These are phyloP conservation scores for Bacterosira constricta DNA, from an alignment of 108 stramenopile species.

Conservation along the genomic window DNA sequence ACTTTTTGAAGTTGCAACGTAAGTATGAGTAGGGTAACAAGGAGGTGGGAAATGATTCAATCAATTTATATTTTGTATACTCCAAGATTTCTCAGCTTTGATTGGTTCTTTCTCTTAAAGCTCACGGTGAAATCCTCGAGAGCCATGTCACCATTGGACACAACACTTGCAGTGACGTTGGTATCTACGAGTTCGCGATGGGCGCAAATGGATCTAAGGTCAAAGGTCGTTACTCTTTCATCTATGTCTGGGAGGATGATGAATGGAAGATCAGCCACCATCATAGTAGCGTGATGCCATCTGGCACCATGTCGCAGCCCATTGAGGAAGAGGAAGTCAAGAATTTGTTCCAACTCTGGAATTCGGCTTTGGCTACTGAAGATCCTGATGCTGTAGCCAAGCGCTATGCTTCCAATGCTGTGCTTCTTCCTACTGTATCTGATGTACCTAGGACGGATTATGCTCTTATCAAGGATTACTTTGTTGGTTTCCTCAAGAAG, in stretches of 20 bases:
- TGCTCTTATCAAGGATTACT: constrained; percentile 32
- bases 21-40: neutral
- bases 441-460: constrained; percentile 39
- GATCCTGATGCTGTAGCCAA: constrained; percentile 34
- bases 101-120: neutral
- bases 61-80: neutral
- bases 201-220: constrained; percentile 49
- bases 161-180: constrained; percentile 63
- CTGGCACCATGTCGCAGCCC: constrained; percentile 38
- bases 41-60: neutral
- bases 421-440: constrained; percentile 50
- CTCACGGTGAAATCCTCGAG: constrained; percentile 60
- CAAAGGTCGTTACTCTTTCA: constrained; percentile 62
- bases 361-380: constrained; percentile 41
- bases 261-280: constrained; percentile 76
- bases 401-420: constrained; percentile 27
- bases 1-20: constrained; percentile 59
- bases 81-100: too few species aligned
- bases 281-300: constrained; percentile 58
- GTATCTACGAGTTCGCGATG: constrained; percentile 69
- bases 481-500: constrained; percentile 25
- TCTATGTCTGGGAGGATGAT: constrained; percentile 65
- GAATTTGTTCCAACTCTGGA: constrained; percentile 48
- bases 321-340: constrained; percentile 39
- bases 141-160: constrained; percentile 47